Base-by-base conservation (phyloP, 2,329 filamentous ascomycete species). In the Fusarium pininemorale region DNA sequence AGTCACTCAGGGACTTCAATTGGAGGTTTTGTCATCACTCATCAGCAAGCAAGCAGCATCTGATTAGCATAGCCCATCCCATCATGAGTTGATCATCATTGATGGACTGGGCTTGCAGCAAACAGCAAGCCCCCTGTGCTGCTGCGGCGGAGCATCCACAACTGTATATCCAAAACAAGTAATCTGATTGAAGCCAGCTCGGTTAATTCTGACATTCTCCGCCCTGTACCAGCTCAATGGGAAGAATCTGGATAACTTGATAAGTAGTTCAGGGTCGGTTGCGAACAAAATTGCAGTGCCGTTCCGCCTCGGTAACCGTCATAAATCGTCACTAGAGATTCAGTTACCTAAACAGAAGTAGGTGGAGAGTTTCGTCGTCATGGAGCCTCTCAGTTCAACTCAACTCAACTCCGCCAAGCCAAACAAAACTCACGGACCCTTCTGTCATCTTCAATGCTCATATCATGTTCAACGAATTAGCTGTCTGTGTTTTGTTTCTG, bases 81-180 rank as follows among this genome's bases (percentile, higher is more conserved):
- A 66, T 61, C 42, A 61, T 47, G 35, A 65, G 39, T 65, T 63
- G 48, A 51, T 35, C 47, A 51, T 35, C 22, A 18, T n/a, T 50
- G 38, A 65, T 39, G 32, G 51, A 57, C 65, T 45, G 26, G 59
- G 53, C 66, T 35, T 37, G 30, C 30, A 30, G 35, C 26, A 30
- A 28, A 55, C 26, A 53, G 51, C 66, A 50, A 70, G 66, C 66
- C 66, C 66, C 51, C 58, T 51, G 67, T 70, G 67, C 47, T 69
- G 67, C 70, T 35, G 32, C 14, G 67, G 66, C 67, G 66, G 47
- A 70, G 66, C 47, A 42, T 54, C 66, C 66, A 70, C 66, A 66
- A 54, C 45, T 41, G 59, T 70, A 64, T 53, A 69, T 68, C 66
- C 45, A 63, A 63, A 69, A 57, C 57, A 54, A 65, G 66, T 44